These are phyloP conservation scores for Fraxinus excelsior DNA, from an alignment of 257 asterid genomes.

Conservation along the genomic window DNA sequence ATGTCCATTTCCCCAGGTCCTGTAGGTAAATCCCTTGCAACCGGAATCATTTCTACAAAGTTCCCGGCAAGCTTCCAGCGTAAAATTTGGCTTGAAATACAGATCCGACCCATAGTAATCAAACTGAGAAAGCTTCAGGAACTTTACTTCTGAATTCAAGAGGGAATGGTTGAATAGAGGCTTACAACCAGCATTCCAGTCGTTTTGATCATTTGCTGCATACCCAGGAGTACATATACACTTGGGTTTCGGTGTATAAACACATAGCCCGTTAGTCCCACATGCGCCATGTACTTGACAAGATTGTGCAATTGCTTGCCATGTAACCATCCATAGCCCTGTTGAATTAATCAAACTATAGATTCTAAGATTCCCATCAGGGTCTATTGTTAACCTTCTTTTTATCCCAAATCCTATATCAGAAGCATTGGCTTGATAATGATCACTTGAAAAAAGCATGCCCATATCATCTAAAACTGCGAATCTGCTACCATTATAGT, in stretches of 20 bases:
- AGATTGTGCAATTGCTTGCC: slow-evolving; percentile 36
- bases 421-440: slow-evolving; percentile 17
- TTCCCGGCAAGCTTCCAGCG: slow-evolving; percentile 30
- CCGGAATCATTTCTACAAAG: slow-evolving; percentile 8
- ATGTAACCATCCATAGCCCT: slow-evolving; percentile 31
- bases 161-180: slow-evolving; percentile 12
- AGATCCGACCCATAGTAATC: slow-evolving; percentile 45
- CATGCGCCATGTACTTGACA: slow-evolving; percentile 38
- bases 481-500: slow-evolving; percentile 37
- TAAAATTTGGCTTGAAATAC: neutral
- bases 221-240: slow-evolving; percentile 42
- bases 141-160: slow-evolving; percentile 16
- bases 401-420: slow-evolving; percentile 35
- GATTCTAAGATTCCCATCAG: slow-evolving; percentile 43
- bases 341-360: slow-evolving; percentile 35
- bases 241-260: slow-evolving; percentile 16
- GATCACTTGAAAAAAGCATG: slow-evolving; percentile 33
- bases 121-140: slow-evolving; percentile 23
- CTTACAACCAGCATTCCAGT: slow-evolving; percentile 39
- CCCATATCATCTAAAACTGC: slow-evolving; percentile 33
- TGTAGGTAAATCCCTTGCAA: slow-evolving; percentile 35
- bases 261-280: slow-evolving; percentile 40
- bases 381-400: slow-evolving; percentile 36
- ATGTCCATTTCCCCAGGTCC: slow-evolving; percentile 22
- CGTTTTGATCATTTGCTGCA: slow-evolving; percentile 14